These are phyloP conservation scores for Mariannaea elegans DNA, from an alignment of 2,329 filamentous ascomycete genomes.

Conservation along the genomic window DNA sequence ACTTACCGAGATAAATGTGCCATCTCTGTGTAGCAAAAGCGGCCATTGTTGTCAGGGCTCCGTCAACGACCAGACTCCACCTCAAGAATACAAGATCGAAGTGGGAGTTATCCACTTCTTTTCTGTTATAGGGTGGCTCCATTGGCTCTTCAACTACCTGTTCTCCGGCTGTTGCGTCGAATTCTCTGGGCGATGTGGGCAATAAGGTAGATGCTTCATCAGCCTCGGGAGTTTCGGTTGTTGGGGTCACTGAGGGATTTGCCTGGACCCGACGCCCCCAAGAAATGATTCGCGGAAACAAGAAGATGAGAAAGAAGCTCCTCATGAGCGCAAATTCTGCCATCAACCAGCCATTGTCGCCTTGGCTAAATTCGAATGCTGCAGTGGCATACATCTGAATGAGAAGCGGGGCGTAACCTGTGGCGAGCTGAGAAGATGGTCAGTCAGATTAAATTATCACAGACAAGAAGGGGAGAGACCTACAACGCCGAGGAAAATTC, in stretches of 20 bases:
- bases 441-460: background rate
- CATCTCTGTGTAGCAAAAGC: slow-evolving; percentile 69
- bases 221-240: slow-evolving; percentile 10
- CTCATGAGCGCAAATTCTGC: slow-evolving; percentile 63
- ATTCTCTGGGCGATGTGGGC: slow-evolving; percentile 50
- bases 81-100: slow-evolving; percentile 76
- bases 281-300: slow-evolving; percentile 63
- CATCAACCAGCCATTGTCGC: slow-evolving; percentile 65
- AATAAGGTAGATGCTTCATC: slow-evolving; percentile 33
- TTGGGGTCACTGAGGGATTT: background rate
- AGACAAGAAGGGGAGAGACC: slow-evolving; percentile 39
- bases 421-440: slow-evolving; percentile 59
- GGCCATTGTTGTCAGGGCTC: slow-evolving; percentile 68
- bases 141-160: slow-evolving; percentile 57
- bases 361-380: slow-evolving; percentile 63
- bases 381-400: slow-evolving; percentile 68
- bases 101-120: slow-evolving; percentile 57
- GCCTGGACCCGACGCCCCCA: slow-evolving; percentile 46
- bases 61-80: slow-evolving; percentile 72
- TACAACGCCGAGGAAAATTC: slow-evolving; percentile 73
- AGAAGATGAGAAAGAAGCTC: slow-evolving; percentile 62
- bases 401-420: slow-evolving; percentile 71
- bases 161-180: slow-evolving; percentile 52
- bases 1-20: slow-evolving; percentile 71
- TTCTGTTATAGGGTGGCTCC: slow-evolving; percentile 34